A percentile compares a stretch with the other conserved stretches of the same genome.
phyloP scores from a whole-genome alignment of 2,329 filamentous ascomycete species.

The Fusarium armeniacum region DNA sequence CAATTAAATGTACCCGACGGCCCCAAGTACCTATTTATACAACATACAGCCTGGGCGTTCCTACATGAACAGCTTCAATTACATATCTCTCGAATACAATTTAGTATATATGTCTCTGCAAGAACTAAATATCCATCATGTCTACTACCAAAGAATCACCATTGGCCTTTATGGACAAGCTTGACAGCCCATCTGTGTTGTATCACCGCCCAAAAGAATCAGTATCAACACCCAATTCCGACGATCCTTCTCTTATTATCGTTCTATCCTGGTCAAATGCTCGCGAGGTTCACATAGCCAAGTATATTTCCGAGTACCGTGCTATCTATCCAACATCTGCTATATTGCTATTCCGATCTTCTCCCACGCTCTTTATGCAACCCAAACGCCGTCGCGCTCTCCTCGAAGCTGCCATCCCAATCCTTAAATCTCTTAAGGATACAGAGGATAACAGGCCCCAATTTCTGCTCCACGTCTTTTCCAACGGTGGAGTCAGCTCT shows the following conservation, averaged over 20 bases:
- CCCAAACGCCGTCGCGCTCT: conserved; percentile 51
- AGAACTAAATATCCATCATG: conserved; percentile 41
- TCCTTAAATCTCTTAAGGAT: conserved; percentile 53
- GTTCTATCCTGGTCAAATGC: conserved; percentile 67
- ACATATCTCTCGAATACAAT: neutral
- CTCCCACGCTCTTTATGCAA: conserved; percentile 55
- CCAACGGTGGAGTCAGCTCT: conserved; percentile 65
- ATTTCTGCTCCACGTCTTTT: conserved; percentile 65
- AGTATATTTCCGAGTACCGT: conserved; percentile 64
- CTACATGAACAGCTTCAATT: neutral
- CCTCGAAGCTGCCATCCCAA: conserved; percentile 58
- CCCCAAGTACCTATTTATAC: neutral
- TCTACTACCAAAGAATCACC: conserved; percentile 43
- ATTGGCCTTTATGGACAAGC: conserved; percentile 56
- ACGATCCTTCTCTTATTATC: conserved; percentile 62
- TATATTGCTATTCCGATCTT: conserved; percentile 63
- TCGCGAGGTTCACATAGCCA: conserved; percentile 64
- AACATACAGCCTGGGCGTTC: neutral
- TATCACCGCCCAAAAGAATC: conserved; percentile 48
- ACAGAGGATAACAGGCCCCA: conserved; percentile 45
- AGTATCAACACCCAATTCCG: neutral
- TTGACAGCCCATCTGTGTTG: conserved; percentile 55
- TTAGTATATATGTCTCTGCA: no score
- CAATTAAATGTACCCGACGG: conserved; percentile 24
- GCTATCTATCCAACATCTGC: conserved; percentile 59